Percentiles rank a stretch among this genome's conserved stretches.
Conservation (phyloP, 331 rosid genomes). For the Quercus tomentella region DNA sequence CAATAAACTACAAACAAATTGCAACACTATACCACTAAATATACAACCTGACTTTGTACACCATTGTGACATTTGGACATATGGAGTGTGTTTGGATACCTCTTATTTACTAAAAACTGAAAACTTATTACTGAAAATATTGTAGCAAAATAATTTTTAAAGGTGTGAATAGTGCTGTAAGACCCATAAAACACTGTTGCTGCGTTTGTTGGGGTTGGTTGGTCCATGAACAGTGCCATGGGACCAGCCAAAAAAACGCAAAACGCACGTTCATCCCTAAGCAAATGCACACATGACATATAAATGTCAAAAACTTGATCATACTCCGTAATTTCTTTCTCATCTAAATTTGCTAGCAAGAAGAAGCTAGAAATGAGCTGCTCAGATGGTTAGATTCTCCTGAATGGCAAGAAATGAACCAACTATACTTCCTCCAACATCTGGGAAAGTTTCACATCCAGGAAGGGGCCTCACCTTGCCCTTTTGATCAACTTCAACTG, state of each 20-base stretch:
- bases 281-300: background rate
- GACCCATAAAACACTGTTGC: no score
- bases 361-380: conserved; percentile 11
- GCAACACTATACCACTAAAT: background rate
- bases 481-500: conserved; percentile 68
- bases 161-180: no score
- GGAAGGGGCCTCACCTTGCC: conserved; percentile 81
- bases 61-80: background rate
- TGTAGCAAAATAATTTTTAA: no score
- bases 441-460: conserved; percentile 82
- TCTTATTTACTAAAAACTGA: no score
- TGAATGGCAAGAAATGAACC: conserved; percentile 91
- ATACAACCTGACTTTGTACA: no score
- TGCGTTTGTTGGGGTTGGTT: no score
- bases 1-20: background rate
- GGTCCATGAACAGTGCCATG: no score
- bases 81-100: background rate
- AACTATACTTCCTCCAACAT: conserved; percentile 79
- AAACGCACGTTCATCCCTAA: no score
- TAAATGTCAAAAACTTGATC: conserved; percentile 18
- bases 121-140: no score
- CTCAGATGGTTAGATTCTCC: conserved; percentile 85
- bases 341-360: conserved; percentile 5
- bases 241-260: no score
- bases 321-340: conserved; percentile 19